phyloP scores from a whole-genome alignment of 140 eudicot species.

The Oenanthe javanica region DNA sequence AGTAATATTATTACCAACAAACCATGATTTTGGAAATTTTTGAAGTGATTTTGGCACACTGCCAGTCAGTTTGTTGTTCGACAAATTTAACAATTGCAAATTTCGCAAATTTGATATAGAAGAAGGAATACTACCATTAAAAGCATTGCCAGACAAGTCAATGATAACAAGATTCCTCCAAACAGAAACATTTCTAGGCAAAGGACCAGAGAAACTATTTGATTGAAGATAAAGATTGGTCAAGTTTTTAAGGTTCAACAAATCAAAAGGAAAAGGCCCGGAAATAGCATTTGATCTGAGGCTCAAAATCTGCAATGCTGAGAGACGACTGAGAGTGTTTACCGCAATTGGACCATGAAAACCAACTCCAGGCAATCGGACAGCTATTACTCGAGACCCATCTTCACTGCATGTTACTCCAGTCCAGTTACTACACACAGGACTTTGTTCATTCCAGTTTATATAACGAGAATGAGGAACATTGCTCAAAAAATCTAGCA shows the following conservation, averaged over 20 bases:
- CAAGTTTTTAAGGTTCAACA: slow-evolving; percentile 45
- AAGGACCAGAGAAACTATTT: slow-evolving; percentile 55
- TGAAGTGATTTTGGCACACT: slow-evolving; percentile 60
- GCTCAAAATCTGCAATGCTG: slow-evolving; percentile 84
- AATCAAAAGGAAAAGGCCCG: slow-evolving; percentile 69
- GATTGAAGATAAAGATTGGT: slow-evolving; percentile 68
- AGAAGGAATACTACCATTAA: slow-evolving; percentile 63
- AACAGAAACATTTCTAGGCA: slow-evolving; percentile 64
- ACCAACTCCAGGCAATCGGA: slow-evolving; percentile 91
- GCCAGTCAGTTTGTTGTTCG: too few relatives aligned
- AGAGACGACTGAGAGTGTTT: slow-evolving; percentile 60
- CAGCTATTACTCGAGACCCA: slow-evolving; percentile 56
- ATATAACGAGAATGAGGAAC: slow-evolving; percentile 47
- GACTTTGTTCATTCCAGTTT: slow-evolving; percentile 51
- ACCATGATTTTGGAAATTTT: slow-evolving; percentile 65
- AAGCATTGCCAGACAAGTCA: slow-evolving; percentile 64
- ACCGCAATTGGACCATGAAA: slow-evolving; percentile 71
- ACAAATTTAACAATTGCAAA: slow-evolving; percentile 53
- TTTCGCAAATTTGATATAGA: slow-evolving; percentile 41
- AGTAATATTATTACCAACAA: slow-evolving; percentile 56
- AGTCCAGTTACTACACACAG: slow-evolving; percentile 75
- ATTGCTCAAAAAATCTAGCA: slow-evolving; percentile 58
- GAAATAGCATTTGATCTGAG: slow-evolving; percentile 76
- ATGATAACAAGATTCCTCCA: slow-evolving; percentile 58
- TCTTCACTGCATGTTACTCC: slow-evolving; percentile 81